Base-by-base conservation (phyloP, 2,329 filamentous ascomycete species). In the Nemania bipapillata region DNA sequence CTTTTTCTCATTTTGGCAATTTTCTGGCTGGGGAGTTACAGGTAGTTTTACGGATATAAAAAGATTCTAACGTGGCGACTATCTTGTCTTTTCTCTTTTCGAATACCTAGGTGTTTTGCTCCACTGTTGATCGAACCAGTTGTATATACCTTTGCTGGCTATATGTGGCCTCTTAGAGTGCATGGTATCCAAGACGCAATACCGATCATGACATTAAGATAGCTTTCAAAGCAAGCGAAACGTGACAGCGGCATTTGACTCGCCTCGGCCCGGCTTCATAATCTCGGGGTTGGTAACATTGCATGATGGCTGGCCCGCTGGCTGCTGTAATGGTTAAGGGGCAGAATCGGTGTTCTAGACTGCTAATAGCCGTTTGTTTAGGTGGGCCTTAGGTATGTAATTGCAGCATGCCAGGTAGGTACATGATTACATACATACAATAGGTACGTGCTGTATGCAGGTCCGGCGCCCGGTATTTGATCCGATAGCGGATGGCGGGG, bases 381-480 rank as follows among this genome's bases (percentile, higher is more conserved):
- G 30, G 30, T 42, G 12, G 28, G 3, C 5, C 28, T 24, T 37
- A 35, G 22, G 26, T 54, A 54, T n/a, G n/a, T n/a, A n/a, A n/a
- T n/a, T n/a, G n/a, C n/a, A n/a, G n/a, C n/a, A n/a, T n/a, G n/a
- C n/a, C n/a, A n/a, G n/a, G n/a, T n/a, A n/a, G n/a, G n/a, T n/a
- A n/a, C n/a, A n/a, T n/a, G n/a, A 20, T n/a, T 32, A 54, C 9
- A 17, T 17, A 26, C 49, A 17, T 30, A 26, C 12, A n/a, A 24
- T 24, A 9, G 30, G 47, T 35, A 15, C 15, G 12, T 47, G 6
- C 20, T 24, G 15, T 15, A 62, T 30, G 59, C 49, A 54, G 30
- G 45, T 62, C 28, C 86, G n/a, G 76, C 94, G 94, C 8, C 92
- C 90, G 37, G 86, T 95, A 60, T 97, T 98, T 77, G 95, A 94